phyloP scores from a whole-genome alignment of 768 basidiomycete genomes.

The Suillus lakei region DNA sequence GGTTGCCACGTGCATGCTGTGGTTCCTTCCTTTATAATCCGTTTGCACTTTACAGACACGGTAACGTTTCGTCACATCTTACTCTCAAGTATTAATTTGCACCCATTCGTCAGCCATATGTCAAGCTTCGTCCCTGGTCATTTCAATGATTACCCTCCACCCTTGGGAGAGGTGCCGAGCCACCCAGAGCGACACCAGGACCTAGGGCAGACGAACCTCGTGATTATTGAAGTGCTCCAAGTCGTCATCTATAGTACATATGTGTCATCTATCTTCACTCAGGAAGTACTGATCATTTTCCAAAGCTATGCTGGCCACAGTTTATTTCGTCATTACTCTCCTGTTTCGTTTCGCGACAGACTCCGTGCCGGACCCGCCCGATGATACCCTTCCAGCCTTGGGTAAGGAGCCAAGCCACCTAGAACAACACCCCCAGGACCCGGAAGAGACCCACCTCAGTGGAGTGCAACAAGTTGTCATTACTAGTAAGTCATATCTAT shows the following conservation, averaged over 20 bases:
- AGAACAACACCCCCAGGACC: too few relatives aligned
- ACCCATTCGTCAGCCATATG: neutral
- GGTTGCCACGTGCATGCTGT: neutral
- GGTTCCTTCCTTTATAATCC: neutral
- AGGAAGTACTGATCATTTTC: neutral
- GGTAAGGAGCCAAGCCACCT: too few relatives aligned
- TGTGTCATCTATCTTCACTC: neutral
- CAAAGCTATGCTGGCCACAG: slow-evolving; percentile 14
- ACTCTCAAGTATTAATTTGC: neutral
- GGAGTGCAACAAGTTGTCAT: too few relatives aligned
- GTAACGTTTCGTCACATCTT: neutral
- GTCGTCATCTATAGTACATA: neutral
- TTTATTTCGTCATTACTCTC: slow-evolving; percentile 4
- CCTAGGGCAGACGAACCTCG: too few relatives aligned
- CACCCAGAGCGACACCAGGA: too few relatives aligned
- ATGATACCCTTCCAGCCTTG: neutral
- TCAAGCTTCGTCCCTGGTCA: too few relatives aligned
- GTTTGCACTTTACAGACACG: neutral
- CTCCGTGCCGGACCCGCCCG: neutral
- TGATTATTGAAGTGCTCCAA: too few relatives aligned
- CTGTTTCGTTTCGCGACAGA: neutral
- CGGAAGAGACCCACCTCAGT: too few relatives aligned
- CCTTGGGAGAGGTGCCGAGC: too few relatives aligned
- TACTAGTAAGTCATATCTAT: too few relatives aligned
- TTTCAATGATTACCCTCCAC: too few relatives aligned